Percentiles rank a stretch among this genome's conserved stretches.
These are phyloP conservation scores for Raffaelea ambrosiae DNA, from an alignment of 2,329 filamentous ascomycete species.

Conservation along the genomic window DNA sequence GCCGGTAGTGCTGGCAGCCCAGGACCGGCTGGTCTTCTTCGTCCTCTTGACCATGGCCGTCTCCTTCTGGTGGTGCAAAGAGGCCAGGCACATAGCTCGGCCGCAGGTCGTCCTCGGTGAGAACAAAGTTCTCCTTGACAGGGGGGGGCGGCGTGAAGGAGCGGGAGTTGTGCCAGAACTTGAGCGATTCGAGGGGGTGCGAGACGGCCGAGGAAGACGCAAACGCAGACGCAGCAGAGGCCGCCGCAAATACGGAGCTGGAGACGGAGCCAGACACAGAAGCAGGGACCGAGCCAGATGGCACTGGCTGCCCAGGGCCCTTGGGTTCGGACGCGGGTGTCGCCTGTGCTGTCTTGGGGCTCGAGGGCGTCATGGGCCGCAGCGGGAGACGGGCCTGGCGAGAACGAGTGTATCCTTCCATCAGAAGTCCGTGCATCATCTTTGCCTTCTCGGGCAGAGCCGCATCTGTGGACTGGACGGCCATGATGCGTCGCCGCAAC, in stretches of 20 bases:
- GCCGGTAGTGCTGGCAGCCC: slow-evolving; percentile 86
- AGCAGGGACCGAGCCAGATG: no score
- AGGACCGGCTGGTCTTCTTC: slow-evolving; percentile 32
- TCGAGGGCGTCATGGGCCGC: slow-evolving; percentile 17
- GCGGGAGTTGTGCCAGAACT: slow-evolving; percentile 44
- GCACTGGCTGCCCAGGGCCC: no score
- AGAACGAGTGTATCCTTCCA: slow-evolving; percentile 54
- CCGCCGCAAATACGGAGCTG: no score
- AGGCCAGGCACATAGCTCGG: slow-evolving; percentile 54
- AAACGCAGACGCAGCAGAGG: no score
- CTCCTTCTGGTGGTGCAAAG: background rate
- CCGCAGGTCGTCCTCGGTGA: slow-evolving; percentile 52
- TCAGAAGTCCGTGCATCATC: slow-evolving; percentile 62
- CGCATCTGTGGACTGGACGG: slow-evolving; percentile 55
- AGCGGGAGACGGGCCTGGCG: slow-evolving; percentile 16
- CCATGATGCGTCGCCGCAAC: slow-evolving; percentile 58
- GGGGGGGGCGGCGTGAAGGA: slow-evolving; percentile 25
- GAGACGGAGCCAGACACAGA: no score
- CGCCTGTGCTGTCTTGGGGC: slow-evolving; percentile 5
- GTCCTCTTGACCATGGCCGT: slow-evolving; percentile 10
- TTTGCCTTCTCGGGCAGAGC: slow-evolving; percentile 58
- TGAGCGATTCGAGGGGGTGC: slow-evolving; percentile 44
- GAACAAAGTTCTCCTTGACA: slow-evolving; percentile 32
- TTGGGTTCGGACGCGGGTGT: slow-evolving; percentile 23
- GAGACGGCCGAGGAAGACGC: background rate